Conservation (phyloP, 2,329 filamentous ascomycete genomes). For the Mycosphaerella arachidis region DNA sequence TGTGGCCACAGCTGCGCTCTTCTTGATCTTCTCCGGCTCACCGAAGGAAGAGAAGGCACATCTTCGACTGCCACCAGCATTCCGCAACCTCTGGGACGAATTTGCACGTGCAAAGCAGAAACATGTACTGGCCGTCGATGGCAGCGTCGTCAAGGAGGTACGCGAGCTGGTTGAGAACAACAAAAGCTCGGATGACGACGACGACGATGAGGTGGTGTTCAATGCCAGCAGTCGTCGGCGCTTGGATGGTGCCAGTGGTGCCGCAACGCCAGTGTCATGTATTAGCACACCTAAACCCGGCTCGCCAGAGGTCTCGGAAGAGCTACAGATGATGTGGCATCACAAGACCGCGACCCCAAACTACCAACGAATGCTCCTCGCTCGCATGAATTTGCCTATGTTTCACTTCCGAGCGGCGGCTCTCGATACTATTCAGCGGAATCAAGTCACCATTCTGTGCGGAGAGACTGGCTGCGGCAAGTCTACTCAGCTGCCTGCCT, state of each 20-base stretch:
- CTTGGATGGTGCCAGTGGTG: constrained; percentile 30
- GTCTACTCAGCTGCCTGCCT: constrained; percentile 94
- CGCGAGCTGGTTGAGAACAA: constrained; percentile 59
- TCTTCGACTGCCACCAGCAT: constrained; percentile 69
- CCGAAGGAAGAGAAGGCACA: constrained; percentile 82
- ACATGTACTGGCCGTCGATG: constrained; percentile 65
- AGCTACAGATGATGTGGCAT: constrained; percentile 49
- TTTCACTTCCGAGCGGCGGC: constrained; percentile 79
- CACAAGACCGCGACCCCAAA: constrained; percentile 47
- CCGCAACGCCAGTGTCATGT: constrained; percentile 29
- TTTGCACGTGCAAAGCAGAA: constrained; percentile 67
- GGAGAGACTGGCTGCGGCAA: constrained; percentile 97
- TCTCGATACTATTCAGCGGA: constrained; percentile 66
- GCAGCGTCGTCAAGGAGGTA: constrained; percentile 62
- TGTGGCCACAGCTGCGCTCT: constrained; percentile 75
- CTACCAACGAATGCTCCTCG: constrained; percentile 75
- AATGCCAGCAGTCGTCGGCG: constrained; percentile 61
- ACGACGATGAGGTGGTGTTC: constrained; percentile 62
- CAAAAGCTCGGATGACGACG: constrained; percentile 48
- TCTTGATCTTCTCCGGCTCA: constrained; percentile 72
- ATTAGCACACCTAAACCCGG: constrained; percentile 15
- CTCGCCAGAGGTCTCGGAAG: constrained; percentile 31
- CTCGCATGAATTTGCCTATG: constrained; percentile 79
- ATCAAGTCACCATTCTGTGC: constrained; percentile 89
- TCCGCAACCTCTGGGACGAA: constrained; percentile 83